Evolutionary conservation across 306 rosid genomes (phyloP).

Genomic region (Prosopis cineraria): DNA sequence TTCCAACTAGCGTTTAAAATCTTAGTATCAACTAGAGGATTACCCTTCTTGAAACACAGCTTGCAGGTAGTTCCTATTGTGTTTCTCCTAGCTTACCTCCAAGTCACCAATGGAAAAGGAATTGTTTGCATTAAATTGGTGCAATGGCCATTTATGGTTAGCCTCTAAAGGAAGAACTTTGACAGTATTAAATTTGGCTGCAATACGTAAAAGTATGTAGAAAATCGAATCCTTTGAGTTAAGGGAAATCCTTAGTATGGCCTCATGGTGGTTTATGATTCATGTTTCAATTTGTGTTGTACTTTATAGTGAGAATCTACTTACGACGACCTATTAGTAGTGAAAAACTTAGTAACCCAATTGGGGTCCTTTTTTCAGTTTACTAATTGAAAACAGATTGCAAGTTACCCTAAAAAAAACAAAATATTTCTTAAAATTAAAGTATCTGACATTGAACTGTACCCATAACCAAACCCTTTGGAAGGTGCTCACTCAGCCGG

Average conservation of each 20-base stretch:
- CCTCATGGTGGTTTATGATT: background rate
- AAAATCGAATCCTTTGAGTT: background rate
- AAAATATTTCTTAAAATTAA: background rate
- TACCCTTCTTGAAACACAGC: background rate
- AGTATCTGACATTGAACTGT: background rate
- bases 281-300: background rate
- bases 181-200: background rate
- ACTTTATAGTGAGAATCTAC: background rate
- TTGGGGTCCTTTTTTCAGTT: background rate
- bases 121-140: background rate
- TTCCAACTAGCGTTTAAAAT: background rate
- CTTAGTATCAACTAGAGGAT: background rate
- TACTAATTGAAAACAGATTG: background rate
- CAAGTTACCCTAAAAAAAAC: background rate
- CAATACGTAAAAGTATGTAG: background rate
- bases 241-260: background rate
- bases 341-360: background rate
- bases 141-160: background rate
- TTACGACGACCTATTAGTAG: background rate
- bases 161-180: background rate
- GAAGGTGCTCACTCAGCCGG: background rate
- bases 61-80: background rate
- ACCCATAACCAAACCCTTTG: background rate
- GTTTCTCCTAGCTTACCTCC: background rate
- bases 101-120: background rate